Evolutionary conservation across 2,329 filamentous ascomycete genomes (phyloP), one percentile per base, ranked within the genome.

Genomic region (Zasmidium cellare): DNA sequence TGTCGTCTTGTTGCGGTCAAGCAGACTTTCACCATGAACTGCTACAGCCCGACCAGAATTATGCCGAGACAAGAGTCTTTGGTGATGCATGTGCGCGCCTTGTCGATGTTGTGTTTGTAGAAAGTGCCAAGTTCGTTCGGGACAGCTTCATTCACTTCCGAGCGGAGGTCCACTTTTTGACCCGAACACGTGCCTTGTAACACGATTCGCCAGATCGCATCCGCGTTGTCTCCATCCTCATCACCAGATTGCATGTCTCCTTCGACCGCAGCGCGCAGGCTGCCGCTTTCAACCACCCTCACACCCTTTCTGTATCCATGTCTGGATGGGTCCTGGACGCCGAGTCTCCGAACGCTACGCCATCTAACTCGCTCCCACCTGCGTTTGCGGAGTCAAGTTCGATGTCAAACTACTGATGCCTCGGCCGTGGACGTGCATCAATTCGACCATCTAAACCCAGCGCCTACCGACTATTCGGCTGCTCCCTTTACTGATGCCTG

Each of bases 401-500:
- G 38, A 20, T 41, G 9, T 7, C 48, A 51, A 22, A 52, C 50
- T 7, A 54, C 38, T 22, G 20, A 19, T 46, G 24, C 55, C 50
- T 44, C 50, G 51, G 50, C 28, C 38, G 28, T 64, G 22, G 65
- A 69, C 49, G 64, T 68, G 12, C 52, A 59, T 46, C 57, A 70
- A 52, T 66, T 63, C 56, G 65, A 68, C 3, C 88, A 87, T 62
- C 83, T 97, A 19, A 90, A 96, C 72, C 93, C 93, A 2, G 72
- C 84, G 0, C 91, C 92, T 0, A 88, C 91, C 69, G 91, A 96
- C 74, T 97, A 96, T 75, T 84, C 89, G 16, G 81, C 87, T 28
- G 86, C 91, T 3, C 88, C 87, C 46, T 99, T 99, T 71, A 87
- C 90, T 56, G 94, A 99, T 76, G 89, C 90, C 72, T 92, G 92